phyloP scores from a whole-genome alignment of 1,284 basidiomycete species.

The Meira nashicola region DNA sequence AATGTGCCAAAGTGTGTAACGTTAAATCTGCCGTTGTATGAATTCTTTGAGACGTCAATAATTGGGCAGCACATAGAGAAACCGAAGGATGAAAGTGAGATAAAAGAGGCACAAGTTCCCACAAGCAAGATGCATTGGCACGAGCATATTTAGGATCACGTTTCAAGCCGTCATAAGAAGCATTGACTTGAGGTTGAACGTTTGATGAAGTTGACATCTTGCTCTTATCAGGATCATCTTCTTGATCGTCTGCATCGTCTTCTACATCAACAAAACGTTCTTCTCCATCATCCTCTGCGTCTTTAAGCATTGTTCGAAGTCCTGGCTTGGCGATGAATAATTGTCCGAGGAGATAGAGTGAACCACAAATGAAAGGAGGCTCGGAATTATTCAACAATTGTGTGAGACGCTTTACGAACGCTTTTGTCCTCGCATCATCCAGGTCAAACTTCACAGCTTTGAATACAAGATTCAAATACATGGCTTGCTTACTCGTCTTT shows the following conservation, averaged over 20 bases:
- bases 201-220: slow-evolving; percentile 64
- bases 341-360: slow-evolving; percentile 63
- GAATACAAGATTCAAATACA: slow-evolving; percentile 95
- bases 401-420: slow-evolving; percentile 78
- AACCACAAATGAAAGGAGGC: slow-evolving; percentile 84
- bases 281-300: slow-evolving; percentile 55
- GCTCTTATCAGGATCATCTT: slow-evolving; percentile 75
- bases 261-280: slow-evolving; percentile 58
- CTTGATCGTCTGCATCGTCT: slow-evolving; percentile 27
- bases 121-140: slow-evolving; percentile 63
- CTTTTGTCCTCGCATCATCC: slow-evolving; percentile 66
- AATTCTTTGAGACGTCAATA: slow-evolving; percentile 64
- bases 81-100: slow-evolving; percentile 88
- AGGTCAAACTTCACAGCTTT: slow-evolving; percentile 80
- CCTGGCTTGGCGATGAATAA: slow-evolving; percentile 71
- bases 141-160: slow-evolving; percentile 84
- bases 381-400: slow-evolving; percentile 75
- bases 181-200: not conserved
- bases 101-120: slow-evolving; percentile 59
- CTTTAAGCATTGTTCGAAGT: slow-evolving; percentile 65
- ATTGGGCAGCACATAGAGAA: slow-evolving; percentile 76
- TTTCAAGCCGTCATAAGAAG: slow-evolving; percentile 58
- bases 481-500: slow-evolving; percentile 85
- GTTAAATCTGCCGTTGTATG: slow-evolving; percentile 82
- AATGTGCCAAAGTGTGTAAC: slow-evolving; percentile 85